Conservation (phyloP, 208 protist genomes). For the Trypanosoma caninum region DNA sequence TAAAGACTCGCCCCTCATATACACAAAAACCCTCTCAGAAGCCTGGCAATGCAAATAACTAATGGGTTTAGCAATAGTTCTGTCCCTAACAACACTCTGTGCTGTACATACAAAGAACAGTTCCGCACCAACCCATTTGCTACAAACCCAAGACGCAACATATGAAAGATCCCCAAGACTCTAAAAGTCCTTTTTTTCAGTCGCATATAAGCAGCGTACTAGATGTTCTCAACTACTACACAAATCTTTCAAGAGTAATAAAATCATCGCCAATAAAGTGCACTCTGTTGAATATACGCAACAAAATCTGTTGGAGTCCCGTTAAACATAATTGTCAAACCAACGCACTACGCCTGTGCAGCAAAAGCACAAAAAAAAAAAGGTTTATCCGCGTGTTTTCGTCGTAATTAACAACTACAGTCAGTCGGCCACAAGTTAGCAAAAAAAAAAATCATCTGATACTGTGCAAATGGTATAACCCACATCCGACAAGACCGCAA, state of each 20-base stretch:
- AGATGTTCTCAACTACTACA: constrained; percentile 52
- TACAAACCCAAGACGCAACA: constrained; percentile 33
- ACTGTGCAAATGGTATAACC: no score
- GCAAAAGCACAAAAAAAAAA: constrained; percentile 40
- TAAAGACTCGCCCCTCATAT: constrained; percentile 58
- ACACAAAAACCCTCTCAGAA: constrained; percentile 49
- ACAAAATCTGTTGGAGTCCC: constrained; percentile 50
- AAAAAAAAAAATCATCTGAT: no score
- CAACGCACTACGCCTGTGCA: constrained; percentile 29
- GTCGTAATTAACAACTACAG: constrained; percentile 55
- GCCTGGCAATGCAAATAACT: constrained; percentile 47
- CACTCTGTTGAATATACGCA: constrained; percentile 31
- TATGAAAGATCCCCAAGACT: constrained; percentile 36
- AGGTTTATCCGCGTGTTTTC: constrained; percentile 39
- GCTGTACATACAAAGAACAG: constrained; percentile 46
- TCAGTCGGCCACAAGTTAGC: constrained; percentile 56
- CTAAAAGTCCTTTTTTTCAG: constrained; percentile 34
- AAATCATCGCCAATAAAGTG: constrained; percentile 36
- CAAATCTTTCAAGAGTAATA: constrained; percentile 36
- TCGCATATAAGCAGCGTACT: constrained; percentile 49
- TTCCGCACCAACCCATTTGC: constrained; percentile 23
- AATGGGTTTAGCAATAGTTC: constrained; percentile 59
- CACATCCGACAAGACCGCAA: no score
- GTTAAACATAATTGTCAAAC: constrained; percentile 41
- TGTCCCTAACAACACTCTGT: constrained; percentile 46